Evolutionary conservation across 2,329 filamentous ascomycete genomes (phyloP), one percentile per base, ranked within the genome.

Genomic region (Penicillium sclerotiorum): DNA sequence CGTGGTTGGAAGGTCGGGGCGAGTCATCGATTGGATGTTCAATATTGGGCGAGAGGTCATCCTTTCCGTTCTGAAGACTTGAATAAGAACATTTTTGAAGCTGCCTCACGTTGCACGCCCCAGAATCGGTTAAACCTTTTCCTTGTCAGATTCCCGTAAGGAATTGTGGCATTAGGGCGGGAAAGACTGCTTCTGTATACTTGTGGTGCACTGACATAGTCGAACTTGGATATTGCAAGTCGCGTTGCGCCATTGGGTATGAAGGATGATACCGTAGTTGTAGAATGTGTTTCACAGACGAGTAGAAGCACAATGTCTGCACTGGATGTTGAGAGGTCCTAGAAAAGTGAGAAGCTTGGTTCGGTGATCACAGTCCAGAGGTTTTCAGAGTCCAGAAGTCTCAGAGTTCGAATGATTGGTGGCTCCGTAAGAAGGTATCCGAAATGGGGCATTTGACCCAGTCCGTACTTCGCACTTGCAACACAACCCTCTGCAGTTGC

Each of bases 391-490:
- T n/a, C n/a, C n/a, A n/a, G n/a, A n/a, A n/a, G n/a, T n/a, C n/a
- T n/a, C n/a, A n/a, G n/a, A n/a, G 25, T 28, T 28, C 25, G 13
- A 28, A 28, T 28, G 25, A 28, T n/a, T n/a, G n/a, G n/a, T n/a
- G n/a, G n/a, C n/a, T n/a, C n/a, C n/a, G n/a, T n/a, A n/a, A n/a
- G 8, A 27, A 27, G n/a, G 25, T 22, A 44, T 45, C 43, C 22
- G 20, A 25, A 22, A 30, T 11, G 12, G 35, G 17, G 20, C 43
- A 22, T 46, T 21, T 20, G 32, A 42, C 21, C 18, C 18, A 20
- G 33, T 20, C 35, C 43, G 12, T 17, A 7, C 35, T 18, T 46
- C 35, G 15, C 15, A 13, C 43, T 46, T 46, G 33, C 35, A 46
- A 46, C 43, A 23, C 23, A 22, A 13, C 43, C 23, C 11, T 13